A percentile compares a stretch with the other conserved stretches of the same genome.
phyloP scores from a whole-genome alignment of 208 protist genomes.

The Blechomonas ayalai region DNA sequence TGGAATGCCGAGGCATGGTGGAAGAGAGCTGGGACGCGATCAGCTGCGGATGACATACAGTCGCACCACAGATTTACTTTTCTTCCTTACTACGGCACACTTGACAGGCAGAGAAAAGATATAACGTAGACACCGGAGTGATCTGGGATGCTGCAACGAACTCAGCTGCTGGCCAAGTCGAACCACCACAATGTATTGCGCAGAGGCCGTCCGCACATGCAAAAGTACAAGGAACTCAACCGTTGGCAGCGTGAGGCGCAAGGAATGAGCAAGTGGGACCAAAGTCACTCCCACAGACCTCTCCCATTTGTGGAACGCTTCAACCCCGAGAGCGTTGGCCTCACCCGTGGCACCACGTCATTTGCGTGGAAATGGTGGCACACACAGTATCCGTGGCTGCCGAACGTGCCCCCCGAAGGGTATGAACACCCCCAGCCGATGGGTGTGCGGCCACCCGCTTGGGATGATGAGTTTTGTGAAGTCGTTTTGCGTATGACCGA shows the following conservation, averaged over 20 bases:
- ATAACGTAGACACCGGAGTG: too few relatives aligned
- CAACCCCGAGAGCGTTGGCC: conserved; percentile 77
- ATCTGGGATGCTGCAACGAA: conserved; percentile 27
- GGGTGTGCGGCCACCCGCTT: conserved; percentile 51
- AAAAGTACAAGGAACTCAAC: conserved; percentile 82
- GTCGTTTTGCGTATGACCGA: conserved; percentile 75
- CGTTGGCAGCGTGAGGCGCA: conserved; percentile 89
- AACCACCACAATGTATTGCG: conserved; percentile 80
- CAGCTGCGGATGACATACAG: too few relatives aligned
- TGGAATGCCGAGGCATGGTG: background rate
- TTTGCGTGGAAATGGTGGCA: conserved; percentile 89
- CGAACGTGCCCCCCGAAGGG: conserved; percentile 63
- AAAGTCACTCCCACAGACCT: conserved; percentile 79
- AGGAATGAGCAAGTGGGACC: conserved; percentile 85
- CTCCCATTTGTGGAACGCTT: conserved; percentile 76
- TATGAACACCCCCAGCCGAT: conserved; percentile 23
- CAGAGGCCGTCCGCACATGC: conserved; percentile 69
- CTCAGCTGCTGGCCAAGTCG: conserved; percentile 43
- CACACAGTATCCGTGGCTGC: conserved; percentile 87
- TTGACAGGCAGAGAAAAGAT: too few relatives aligned
- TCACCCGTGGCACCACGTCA: conserved; percentile 74
- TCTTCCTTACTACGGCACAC: too few relatives aligned
- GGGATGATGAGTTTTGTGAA: conserved; percentile 73
- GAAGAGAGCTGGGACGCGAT: too few relatives aligned
- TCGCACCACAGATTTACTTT: too few relatives aligned